Evolutionary conservation across 148 eudicot genomes (phyloP).

Genomic region (Silene conica): DNA sequence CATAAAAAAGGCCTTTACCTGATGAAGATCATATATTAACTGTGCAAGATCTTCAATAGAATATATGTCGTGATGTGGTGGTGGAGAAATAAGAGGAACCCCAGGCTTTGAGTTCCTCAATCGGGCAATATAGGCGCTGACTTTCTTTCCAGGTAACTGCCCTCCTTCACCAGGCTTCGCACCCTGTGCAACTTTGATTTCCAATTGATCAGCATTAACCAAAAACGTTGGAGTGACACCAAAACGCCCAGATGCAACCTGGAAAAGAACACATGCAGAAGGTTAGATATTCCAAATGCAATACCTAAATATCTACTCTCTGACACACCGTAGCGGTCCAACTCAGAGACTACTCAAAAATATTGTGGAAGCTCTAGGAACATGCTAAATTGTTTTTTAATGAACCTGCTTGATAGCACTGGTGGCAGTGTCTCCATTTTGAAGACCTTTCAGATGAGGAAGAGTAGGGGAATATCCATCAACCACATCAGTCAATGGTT

Average conservation of each 20-base stretch:
- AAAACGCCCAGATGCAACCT: conserved; percentile 99
- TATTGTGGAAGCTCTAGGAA: background rate
- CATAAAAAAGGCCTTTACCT: conserved; percentile 40
- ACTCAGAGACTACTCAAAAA: background rate
- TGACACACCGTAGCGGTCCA: background rate
- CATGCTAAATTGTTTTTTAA: background rate
- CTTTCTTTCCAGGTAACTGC: conserved; percentile 98
- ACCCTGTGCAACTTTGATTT: conserved; percentile 98
- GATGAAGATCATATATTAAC: conserved; percentile 94
- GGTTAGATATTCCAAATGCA: conserved; percentile 6
- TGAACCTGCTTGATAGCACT: conserved; percentile 98
- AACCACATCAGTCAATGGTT: conserved; percentile 88
- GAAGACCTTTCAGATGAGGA: conserved; percentile 98
- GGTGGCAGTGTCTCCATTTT: conserved; percentile 98
- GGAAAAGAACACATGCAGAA: conserved; percentile 26
- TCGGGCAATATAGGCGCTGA: conserved; percentile 98
- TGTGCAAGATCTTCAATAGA: conserved; percentile 99
- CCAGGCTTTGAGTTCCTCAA: conserved; percentile 97
- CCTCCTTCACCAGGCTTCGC: conserved; percentile 99
- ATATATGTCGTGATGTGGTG: conserved; percentile 98
- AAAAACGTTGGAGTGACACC: conserved; percentile 98
- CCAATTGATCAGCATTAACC: conserved; percentile 96
- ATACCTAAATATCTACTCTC: background rate
- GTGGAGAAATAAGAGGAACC: conserved; percentile 98
- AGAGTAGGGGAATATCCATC: conserved; percentile 97